Evolutionary conservation across 176 grass and related monocot species (phyloP).

Genomic region (Oryza meyeriana): DNA sequence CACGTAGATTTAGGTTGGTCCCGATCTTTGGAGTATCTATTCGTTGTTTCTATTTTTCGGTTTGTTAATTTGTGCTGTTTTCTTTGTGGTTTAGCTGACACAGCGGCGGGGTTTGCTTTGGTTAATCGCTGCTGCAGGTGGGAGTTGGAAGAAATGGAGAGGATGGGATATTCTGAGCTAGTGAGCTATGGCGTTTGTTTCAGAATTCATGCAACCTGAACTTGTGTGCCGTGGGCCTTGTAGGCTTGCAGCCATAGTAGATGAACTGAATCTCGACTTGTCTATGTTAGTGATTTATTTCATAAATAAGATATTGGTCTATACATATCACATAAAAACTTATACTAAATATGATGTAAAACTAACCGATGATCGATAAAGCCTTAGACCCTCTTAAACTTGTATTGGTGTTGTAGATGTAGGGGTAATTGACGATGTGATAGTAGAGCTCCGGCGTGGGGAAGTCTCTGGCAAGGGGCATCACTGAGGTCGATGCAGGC

Average conservation of each 20-base stretch:
- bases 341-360: too few species aligned
- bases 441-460: too few species aligned
- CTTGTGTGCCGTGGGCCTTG: neutral
- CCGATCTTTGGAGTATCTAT: neutral
- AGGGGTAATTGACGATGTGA: too few species aligned
- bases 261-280: neutral
- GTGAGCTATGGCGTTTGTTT: neutral
- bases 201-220: neutral
- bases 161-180: neutral
- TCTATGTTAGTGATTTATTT: too few species aligned
- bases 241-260: neutral
- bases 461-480: too few species aligned
- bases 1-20: neutral
- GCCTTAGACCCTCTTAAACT: too few species aligned
- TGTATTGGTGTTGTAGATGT: too few species aligned
- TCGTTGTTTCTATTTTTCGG: neutral
- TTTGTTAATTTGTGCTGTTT: neutral
- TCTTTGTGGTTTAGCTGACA: neutral
- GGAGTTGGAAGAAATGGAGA: too few species aligned
- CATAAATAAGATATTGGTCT: too few species aligned
- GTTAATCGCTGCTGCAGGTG: neutral
- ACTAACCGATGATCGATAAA: too few species aligned
- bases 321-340: too few species aligned
- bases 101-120: neutral
- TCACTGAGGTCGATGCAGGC: too few species aligned